phyloP scores from a whole-genome alignment of 164 flowering plant species.

The Annona cherimola region DNA sequence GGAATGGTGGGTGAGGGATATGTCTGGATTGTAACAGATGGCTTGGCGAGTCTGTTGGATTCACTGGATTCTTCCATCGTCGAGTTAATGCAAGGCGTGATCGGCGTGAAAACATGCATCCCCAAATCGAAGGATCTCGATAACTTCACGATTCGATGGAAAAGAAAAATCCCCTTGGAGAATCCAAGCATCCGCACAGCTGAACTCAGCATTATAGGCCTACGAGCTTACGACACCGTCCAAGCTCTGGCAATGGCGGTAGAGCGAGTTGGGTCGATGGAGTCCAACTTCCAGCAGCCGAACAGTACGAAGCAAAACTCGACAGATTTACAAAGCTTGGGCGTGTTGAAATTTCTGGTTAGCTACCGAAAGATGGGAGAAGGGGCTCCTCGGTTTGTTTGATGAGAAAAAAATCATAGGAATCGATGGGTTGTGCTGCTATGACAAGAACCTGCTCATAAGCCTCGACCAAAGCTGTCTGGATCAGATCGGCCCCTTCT shows the following conservation, averaged over 20 bases:
- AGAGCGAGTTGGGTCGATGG: constrained; percentile 19
- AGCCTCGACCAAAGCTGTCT: no score
- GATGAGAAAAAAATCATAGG: no score
- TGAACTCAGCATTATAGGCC: constrained; percentile 19
- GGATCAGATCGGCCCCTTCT: no score
- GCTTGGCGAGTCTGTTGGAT: constrained; percentile 6
- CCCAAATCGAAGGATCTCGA: constrained; percentile 4
- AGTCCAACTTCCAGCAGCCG: background rate
- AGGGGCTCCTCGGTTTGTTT: no score
- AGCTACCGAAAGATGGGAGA: no score
- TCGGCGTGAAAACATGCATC: constrained; percentile 16
- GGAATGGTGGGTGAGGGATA: constrained; percentile 21
- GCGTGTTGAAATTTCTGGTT: background rate
- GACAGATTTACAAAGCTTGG: background rate
- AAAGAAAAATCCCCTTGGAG: background rate
- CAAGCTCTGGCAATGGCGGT: constrained; percentile 36
- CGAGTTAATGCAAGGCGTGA: constrained; percentile 21
- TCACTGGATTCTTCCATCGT: constrained; percentile 15
- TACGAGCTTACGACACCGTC: constrained; percentile 46
- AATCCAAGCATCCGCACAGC: background rate
- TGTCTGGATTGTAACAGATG: constrained; percentile 21
- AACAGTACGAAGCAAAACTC: background rate
- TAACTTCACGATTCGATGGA: constrained; percentile 11
- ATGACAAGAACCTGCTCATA: no score
- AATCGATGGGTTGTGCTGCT: no score